Base-by-base conservation (phyloP, 192 early-diverging fungal species). In the Coemansia sp. region DNA sequence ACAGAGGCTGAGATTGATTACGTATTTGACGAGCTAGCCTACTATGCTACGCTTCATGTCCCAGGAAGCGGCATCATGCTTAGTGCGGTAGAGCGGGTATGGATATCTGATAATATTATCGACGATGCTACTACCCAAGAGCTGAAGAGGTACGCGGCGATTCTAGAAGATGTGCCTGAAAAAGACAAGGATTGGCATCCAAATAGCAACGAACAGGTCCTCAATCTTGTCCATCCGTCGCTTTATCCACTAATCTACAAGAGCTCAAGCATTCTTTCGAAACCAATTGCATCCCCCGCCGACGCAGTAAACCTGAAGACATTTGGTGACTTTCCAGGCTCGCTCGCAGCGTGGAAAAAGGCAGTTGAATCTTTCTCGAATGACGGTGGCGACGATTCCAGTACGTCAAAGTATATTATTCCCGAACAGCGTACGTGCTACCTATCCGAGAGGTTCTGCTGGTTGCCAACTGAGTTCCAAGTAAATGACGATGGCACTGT, bases 401-500 rank as follows among this genome's bases (percentile, higher is more conserved):
- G 9, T 46, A 17, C 39, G 39, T 9, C 39, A 46, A 46, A 46
- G 39, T 46, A 46, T 46, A 17, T 46, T 46, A 46, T 72, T 1
- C 65, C 74, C 3, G 9, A 11, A 8, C 7, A 21, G 1, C 11
- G 25, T 19, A 17, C 17, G 10, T 20, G 25, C 0, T 60, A 7
- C 23, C 25, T 8, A 0, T 80, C 78, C 5, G 17, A 60, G 0
- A 57, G 39, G 27, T 81, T 72, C 39, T 75, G 73, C 59, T 90
- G 88, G 90, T 78, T 92, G 19, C 90, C 91, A 0, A 66, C 85
- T 5, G 91, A 89, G 36, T 88, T 91, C 64, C 57, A 68, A 2
- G 78, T 92, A 1, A 54, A 25, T 20, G 52, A 77, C 0, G 75
- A 84, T 30, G 89, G 89, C 32, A n/a, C 70, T 6, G 67, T 80